Evolutionary conservation across 345 rosid genomes (phyloP).

Genomic region (Erodium maritimum): DNA sequence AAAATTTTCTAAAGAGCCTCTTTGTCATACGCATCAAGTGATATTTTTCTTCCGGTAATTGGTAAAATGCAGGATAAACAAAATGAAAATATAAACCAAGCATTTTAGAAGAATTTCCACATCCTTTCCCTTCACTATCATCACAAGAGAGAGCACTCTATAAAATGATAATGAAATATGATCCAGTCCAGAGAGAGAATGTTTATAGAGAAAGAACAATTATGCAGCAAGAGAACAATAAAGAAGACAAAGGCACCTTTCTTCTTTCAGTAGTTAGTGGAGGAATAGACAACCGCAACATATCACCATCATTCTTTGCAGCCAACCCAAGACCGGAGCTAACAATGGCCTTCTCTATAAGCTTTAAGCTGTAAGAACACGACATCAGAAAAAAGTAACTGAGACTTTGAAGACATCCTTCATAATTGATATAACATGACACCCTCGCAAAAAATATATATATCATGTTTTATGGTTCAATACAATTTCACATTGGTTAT

Average conservation of each 20-base stretch:
- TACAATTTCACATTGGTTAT: not conserved
- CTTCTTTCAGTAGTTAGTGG: constrained; percentile 85
- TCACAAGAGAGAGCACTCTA: not conserved
- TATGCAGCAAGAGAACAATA: not conserved
- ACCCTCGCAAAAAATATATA: constrained; percentile 1
- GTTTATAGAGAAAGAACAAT: constrained; percentile 6
- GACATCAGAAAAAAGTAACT: constrained; percentile 4
- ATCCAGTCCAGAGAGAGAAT: not conserved
- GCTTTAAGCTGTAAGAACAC: constrained; percentile 46
- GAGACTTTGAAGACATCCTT: not conserved
- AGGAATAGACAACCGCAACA: constrained; percentile 69
- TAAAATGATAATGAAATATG: not conserved
- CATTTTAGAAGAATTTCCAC: not conserved
- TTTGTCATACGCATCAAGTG: too few relatives aligned
- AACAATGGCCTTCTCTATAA: constrained; percentile 88
- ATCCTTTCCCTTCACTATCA: not conserved
- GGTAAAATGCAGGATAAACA: too few relatives aligned
- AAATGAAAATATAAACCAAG: not conserved
- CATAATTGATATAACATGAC: too few relatives aligned
- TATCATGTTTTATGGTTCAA: not conserved
- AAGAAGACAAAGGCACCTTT: constrained; percentile 44
- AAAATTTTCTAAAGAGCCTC: too few relatives aligned
- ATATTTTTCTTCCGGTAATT: too few relatives aligned
- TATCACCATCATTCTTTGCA: constrained; percentile 88
- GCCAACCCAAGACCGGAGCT: constrained; percentile 79